A percentile compares a stretch with the other conserved stretches of the same genome.
These are phyloP conservation scores for Venturia nashicola DNA, from an alignment of 2,329 filamentous ascomycete genomes.

Conservation along the genomic window DNA sequence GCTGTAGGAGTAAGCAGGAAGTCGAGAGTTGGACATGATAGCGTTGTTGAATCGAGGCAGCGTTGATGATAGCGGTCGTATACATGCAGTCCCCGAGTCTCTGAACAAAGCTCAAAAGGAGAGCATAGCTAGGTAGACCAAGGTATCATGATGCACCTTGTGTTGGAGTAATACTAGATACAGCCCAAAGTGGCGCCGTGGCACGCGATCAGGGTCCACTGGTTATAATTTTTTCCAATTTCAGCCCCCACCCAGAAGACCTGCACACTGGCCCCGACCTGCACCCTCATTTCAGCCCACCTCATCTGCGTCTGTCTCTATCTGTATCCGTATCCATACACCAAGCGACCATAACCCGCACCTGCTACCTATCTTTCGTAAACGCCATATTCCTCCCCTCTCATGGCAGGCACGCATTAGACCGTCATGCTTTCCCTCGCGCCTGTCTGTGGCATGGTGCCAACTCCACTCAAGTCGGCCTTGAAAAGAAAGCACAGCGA, in stretches of 20 bases:
- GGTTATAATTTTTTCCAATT: background rate
- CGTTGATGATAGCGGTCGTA: background rate
- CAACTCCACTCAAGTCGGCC: slow-evolving; percentile 5
- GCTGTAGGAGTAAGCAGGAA: background rate
- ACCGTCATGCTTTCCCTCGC: slow-evolving; percentile 5
- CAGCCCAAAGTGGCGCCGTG: background rate
- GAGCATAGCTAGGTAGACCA: background rate
- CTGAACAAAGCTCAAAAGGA: background rate
- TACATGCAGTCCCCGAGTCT: background rate
- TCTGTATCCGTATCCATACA: background rate
- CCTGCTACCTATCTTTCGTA: background rate
- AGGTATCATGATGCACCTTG: background rate
- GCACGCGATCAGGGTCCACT: background rate
- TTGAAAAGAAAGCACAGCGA: slow-evolving; percentile 8
- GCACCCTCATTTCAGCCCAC: too few species aligned
- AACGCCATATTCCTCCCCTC: background rate
- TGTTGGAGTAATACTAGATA: background rate
- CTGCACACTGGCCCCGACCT: too few species aligned
- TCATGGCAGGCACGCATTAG: background rate
- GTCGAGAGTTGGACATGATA: background rate
- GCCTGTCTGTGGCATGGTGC: background rate
- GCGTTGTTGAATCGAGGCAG: background rate
- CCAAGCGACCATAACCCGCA: background rate
- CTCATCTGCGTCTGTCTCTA: background rate
- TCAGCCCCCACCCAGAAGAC: too few species aligned